These are phyloP conservation scores for Saturnispora sanitii DNA, from an alignment of 805 yeast species.

Conservation along the genomic window DNA sequence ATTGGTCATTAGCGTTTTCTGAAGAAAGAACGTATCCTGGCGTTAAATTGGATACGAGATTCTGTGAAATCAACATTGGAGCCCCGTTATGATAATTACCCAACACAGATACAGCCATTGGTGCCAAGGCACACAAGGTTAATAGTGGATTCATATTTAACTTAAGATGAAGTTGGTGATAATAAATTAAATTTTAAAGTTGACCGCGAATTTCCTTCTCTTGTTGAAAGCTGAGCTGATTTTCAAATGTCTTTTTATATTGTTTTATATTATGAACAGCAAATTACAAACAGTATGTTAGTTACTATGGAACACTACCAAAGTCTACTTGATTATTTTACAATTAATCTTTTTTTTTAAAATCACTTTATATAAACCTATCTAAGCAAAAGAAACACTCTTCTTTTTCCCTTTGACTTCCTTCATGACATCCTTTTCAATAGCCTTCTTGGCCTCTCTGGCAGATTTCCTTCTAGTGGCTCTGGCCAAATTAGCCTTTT, in stretches of 20 bases:
- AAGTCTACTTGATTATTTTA: background rate
- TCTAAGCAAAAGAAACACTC: constrained; percentile 41
- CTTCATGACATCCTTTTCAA: constrained; percentile 17
- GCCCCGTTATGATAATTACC: constrained; percentile 21
- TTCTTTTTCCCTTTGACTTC: constrained; percentile 28
- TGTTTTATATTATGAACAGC: too few relatives aligned
- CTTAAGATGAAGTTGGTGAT: background rate
- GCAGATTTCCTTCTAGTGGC: constrained; percentile 52
- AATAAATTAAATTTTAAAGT: background rate
- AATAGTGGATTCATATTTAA: background rate
- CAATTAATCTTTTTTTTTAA: background rate
- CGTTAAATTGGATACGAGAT: constrained; percentile 3
- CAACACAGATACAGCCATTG: constrained; percentile 16
- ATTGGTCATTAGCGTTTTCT: constrained; percentile 2
- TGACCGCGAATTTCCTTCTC: background rate
- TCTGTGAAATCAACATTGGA: constrained; percentile 21
- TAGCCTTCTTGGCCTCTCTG: constrained; percentile 22
- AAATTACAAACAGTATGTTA: too few relatives aligned
- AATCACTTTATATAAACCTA: background rate
- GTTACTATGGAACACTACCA: too few relatives aligned
- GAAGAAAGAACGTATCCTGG: constrained; percentile 16
- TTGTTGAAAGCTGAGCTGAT: too few relatives aligned
- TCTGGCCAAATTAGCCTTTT: constrained; percentile 63
- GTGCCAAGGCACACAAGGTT: background rate
- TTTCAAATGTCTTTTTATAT: too few relatives aligned